A percentile compares a stretch with the other conserved stretches of the same genome.
Conservation (phyloP, 164 flowering plant species). For the Liquidambar formosana region DNA sequence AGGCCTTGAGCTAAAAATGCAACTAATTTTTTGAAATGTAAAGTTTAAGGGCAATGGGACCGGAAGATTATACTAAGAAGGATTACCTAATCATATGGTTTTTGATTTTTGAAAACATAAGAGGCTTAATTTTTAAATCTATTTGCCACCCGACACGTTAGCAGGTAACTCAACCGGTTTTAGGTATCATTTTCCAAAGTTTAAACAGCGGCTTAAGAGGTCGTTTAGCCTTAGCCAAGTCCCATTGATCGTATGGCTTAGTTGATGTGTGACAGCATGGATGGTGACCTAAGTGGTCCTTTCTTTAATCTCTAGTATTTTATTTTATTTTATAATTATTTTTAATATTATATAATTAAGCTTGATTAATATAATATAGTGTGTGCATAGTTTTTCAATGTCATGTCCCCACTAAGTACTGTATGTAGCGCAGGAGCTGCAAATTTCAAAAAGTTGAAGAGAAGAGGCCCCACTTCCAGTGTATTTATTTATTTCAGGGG, state of each 20-base stretch:
- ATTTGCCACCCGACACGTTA: no score
- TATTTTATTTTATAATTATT: not conserved
- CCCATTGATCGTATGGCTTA: not conserved
- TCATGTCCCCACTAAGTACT: conserved; percentile 13
- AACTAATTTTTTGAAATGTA: no score
- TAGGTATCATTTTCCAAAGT: no score
- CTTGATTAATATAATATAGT: conserved; percentile 1
- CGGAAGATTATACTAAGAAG: no score
- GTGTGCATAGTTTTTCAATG: conserved; percentile 9
- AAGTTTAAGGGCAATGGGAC: no score
- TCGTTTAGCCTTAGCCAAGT: not conserved
- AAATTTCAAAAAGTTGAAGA: not conserved
- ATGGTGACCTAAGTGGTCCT: conserved; percentile 16
- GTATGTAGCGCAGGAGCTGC: not conserved
- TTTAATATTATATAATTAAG: not conserved
- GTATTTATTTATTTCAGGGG: no score
- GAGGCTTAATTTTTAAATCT: no score
- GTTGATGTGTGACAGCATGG: conserved; percentile 10
- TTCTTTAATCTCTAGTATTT: conserved; percentile 1
- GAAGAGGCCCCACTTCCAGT: not conserved
- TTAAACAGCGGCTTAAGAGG: not conserved
- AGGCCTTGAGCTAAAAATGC: no score
- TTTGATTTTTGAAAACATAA: no score
- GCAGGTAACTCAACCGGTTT: no score
- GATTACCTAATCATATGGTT: no score